Evolutionary conservation across 2,329 filamentous ascomycete species (phyloP).

Genomic region (Blastomyces parvus): DNA sequence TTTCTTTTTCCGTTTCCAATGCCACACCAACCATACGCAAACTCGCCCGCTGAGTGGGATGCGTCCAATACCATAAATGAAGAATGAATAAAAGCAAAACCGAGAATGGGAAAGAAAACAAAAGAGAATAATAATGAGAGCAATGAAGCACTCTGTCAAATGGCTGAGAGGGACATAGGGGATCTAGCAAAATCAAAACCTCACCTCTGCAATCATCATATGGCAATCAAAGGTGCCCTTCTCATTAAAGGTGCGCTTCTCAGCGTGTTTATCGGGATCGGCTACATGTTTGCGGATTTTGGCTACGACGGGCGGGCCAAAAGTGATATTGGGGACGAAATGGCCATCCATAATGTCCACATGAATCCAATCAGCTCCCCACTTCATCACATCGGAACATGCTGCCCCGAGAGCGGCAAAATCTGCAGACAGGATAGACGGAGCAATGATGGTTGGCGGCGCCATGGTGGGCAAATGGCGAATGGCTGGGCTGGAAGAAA

Average conservation of each 20-base stretch:
- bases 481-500: neutral
- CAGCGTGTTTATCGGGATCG: slow-evolving; percentile 54
- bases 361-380: slow-evolving; percentile 87
- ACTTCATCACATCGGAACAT: slow-evolving; percentile 74
- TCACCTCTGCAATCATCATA: slow-evolving; percentile 98
- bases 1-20: neutral
- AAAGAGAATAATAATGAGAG: neutral
- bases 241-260: too few relatives aligned
- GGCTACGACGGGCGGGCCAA: slow-evolving; percentile 87
- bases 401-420: slow-evolving; percentile 81
- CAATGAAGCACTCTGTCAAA: neutral
- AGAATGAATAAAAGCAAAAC: neutral
- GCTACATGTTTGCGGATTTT: slow-evolving; percentile 85
- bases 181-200: neutral
- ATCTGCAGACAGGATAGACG: slow-evolving; percentile 96
- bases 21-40: neutral
- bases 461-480: slow-evolving; percentile 52
- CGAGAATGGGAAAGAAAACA: too few relatives aligned
- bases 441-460: slow-evolving; percentile 86
- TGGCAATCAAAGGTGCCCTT: slow-evolving; percentile 97
- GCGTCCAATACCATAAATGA: too few relatives aligned
- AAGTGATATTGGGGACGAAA: slow-evolving; percentile 97
- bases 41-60: neutral
- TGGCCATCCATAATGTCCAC: slow-evolving; percentile 98
- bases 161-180: too few relatives aligned